Evolutionary conservation across 495 filamentous ascomycete species (phyloP).

Genomic region (Pseudevernia furfuracea): DNA sequence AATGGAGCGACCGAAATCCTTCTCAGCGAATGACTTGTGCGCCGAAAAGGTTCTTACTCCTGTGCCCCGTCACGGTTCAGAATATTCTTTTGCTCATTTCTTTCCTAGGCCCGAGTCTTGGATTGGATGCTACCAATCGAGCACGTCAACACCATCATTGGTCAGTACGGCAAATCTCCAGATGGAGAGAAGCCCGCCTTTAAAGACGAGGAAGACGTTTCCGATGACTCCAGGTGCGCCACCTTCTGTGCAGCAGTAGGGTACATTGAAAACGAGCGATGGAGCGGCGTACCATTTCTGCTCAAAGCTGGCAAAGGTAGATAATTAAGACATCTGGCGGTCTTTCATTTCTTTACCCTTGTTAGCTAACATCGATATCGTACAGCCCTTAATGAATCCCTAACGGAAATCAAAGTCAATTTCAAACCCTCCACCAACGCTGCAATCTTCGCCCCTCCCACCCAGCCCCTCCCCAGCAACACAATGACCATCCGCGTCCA

Average conservation of each 20-base stretch:
- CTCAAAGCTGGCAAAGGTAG: constrained; percentile 72
- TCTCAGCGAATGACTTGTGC: constrained; percentile 93
- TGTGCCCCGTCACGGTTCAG: background rate
- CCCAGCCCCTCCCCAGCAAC: constrained; percentile 67
- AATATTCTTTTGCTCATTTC: background rate
- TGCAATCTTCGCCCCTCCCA: constrained; percentile 68
- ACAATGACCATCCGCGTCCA: constrained; percentile 83
- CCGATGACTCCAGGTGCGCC: constrained; percentile 74
- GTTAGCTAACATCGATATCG: constrained; percentile 7
- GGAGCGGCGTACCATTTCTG: constrained; percentile 83
- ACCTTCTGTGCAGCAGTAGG: constrained; percentile 78
- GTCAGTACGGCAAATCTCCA: constrained; percentile 73
- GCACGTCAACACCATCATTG: constrained; percentile 81
- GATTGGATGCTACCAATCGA: constrained; percentile 72
- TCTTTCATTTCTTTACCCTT: background rate
- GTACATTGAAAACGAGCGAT: constrained; percentile 83
- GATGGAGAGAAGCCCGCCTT: constrained; percentile 77
- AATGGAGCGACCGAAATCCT: constrained; percentile 97
- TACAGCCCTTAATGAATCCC: constrained; percentile 71
- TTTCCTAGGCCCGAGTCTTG: constrained; percentile 49
- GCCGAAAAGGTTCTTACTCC: constrained; percentile 69
- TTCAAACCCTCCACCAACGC: constrained; percentile 74
- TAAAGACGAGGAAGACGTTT: constrained; percentile 83
- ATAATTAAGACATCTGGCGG: background rate
- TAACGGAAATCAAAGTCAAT: constrained; percentile 82